These are phyloP conservation scores for Lentinus polychrous DNA, from an alignment of 1,284 basidiomycete genomes.

Conservation along the genomic window DNA sequence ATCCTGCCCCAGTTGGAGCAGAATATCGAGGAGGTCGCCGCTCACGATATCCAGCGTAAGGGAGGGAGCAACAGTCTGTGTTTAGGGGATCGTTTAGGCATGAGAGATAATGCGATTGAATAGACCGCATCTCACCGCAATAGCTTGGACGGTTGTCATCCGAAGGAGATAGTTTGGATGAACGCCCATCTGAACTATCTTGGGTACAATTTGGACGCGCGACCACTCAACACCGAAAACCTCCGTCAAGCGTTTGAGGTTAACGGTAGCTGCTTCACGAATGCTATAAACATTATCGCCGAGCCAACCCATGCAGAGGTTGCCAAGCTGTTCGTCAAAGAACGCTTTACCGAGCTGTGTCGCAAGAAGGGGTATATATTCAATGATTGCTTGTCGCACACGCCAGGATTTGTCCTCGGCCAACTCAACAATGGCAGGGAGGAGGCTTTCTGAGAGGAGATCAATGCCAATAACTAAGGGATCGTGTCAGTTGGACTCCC, in stretches of 20 bases:
- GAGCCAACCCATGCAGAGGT: slow-evolving; percentile 98
- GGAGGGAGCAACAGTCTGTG: slow-evolving; percentile 91
- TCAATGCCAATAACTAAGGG: slow-evolving; percentile 92
- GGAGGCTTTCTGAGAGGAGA: slow-evolving; percentile 88
- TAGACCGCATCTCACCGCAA: slow-evolving; percentile 62
- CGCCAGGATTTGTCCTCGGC: slow-evolving; percentile 99
- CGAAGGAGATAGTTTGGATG: slow-evolving; percentile 98
- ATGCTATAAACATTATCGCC: slow-evolving; percentile 99
- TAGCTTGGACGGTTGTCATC: slow-evolving; percentile 99
- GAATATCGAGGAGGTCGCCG: slow-evolving; percentile 81
- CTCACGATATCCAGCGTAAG: slow-evolving; percentile 82
- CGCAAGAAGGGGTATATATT: slow-evolving; percentile 94
- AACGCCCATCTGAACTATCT: slow-evolving; percentile 95
- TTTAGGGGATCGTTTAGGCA: slow-evolving; percentile 11
- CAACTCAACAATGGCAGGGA: slow-evolving; percentile 96
- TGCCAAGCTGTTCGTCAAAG: slow-evolving; percentile 96
- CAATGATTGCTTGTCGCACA: slow-evolving; percentile 98
- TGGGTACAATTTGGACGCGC: slow-evolving; percentile 89
- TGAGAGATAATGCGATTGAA: slow-evolving; percentile 7
- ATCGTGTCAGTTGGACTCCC: slow-evolving; percentile 4
- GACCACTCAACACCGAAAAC: slow-evolving; percentile 99
- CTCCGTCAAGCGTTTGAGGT: slow-evolving; percentile 96
- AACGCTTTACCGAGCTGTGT: slow-evolving; percentile 95
- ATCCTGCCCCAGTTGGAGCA: slow-evolving; percentile 82
- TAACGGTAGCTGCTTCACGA: slow-evolving; percentile 94